Evolutionary conservation across 2,329 filamentous ascomycete genomes (phyloP), one percentile per base, ranked within the genome.

Genomic region (Pleurostoma richardsiae): DNA sequence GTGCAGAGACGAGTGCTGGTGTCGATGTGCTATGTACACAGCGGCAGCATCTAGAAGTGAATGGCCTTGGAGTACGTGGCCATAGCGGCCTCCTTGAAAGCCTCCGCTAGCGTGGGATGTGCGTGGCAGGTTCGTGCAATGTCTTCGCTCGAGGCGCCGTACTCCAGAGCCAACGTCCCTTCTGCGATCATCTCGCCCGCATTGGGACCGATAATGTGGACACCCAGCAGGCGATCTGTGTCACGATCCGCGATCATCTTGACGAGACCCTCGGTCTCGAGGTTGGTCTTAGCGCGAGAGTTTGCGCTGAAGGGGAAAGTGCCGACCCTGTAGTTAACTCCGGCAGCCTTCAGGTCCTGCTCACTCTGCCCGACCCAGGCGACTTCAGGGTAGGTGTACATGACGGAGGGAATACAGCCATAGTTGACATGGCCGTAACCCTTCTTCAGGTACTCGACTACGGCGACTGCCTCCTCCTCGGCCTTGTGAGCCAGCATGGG

Each of bases 1-100:
- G n/a, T 19, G 19, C 19, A 36, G 33, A 36, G n/a, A 36, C 33
- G n/a, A 36, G 33, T 8, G 33, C 8, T 8, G 2, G 8, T n/a
- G 33, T 8, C 33, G 8, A 36, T 36, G 19, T 19, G 8, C 33
- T n/a, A 36, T 36, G n/a, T 36, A 36, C 33, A 36, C 33, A 8
- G 8, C n/a, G 8, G n/a, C 33, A 36, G 33, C 28, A 2, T 45
- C 71, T 88, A 99, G 72, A 87, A 95, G 77, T 99, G 94, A 68
- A 99, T 96, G 56, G 94, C 86, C 78, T 96, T 94, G 62, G 85
- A 82, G 75, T 95, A 90, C 43, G 92, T 96, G 52, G 90, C 88
- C 94, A 99, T 97, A 58, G 94, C 94, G 62, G 94, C 94, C 82
- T 99, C 94, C 80, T 99, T 99, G 82, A 99, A 97, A 40, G 94